phyloP scores from a whole-genome alignment of 805 yeast genomes.

The Gaillardinia entomophila region DNA sequence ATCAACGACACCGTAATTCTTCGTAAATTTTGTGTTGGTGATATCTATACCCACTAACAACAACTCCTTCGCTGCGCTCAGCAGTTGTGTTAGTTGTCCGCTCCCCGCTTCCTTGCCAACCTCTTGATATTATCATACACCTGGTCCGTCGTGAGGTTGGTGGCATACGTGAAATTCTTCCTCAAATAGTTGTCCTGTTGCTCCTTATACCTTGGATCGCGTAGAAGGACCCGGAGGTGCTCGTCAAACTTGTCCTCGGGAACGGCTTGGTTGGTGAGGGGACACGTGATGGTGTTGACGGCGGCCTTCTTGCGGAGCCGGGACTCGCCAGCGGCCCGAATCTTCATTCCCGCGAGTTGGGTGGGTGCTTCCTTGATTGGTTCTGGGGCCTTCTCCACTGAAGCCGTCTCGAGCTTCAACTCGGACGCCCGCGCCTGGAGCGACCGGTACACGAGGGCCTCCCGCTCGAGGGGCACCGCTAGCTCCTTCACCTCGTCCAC shows the following conservation, averaged over 20 bases:
- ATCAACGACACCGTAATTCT: too few species aligned
- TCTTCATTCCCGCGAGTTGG: slow-evolving; percentile 45
- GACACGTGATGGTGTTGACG: slow-evolving; percentile 51
- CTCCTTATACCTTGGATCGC: slow-evolving; percentile 74
- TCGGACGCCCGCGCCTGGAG: slow-evolving; percentile 44
- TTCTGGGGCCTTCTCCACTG: slow-evolving; percentile 15
- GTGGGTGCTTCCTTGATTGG: neutral
- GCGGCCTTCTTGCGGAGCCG: slow-evolving; percentile 32
- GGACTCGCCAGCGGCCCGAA: slow-evolving; percentile 67
- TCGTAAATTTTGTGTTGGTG: too few species aligned
- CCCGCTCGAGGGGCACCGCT: slow-evolving; percentile 48
- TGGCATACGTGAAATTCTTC: slow-evolving; percentile 44
- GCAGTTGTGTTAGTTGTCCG: neutral
- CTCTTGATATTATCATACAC: slow-evolving; percentile 58
- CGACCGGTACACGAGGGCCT: slow-evolving; percentile 58
- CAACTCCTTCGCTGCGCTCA: neutral
- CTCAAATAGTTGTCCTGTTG: slow-evolving; percentile 58
- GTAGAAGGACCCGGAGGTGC: slow-evolving; percentile 62
- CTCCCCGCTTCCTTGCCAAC: slow-evolving; percentile 26
- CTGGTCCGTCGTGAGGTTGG: slow-evolving; percentile 50
- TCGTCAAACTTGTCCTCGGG: slow-evolving; percentile 66
- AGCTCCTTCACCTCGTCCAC: slow-evolving; percentile 54
- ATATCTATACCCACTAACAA: too few species aligned
- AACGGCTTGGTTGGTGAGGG: slow-evolving; percentile 67
- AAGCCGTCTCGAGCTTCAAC: slow-evolving; percentile 7